Base-by-base conservation (phyloP, 148 eudicot species). In the Fagopyrum tataricum region DNA sequence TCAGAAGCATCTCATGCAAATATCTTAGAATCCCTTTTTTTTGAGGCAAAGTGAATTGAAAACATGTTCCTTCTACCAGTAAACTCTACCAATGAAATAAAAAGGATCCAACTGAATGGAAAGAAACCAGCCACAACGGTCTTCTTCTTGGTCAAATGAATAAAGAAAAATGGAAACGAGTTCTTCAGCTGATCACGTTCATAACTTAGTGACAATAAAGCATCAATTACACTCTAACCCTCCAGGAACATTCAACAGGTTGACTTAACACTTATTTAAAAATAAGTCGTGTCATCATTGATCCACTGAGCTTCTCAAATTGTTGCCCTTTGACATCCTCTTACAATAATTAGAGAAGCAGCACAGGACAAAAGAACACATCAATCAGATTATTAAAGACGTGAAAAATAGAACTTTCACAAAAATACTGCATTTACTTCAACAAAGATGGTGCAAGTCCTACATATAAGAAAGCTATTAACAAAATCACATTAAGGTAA, bases 121-220 rank as follows among this genome's bases (percentile, higher is more conserved):
- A 64, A 64, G 69, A 20, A 64, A 64, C 68, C 68, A 14, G 68
- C n/a, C 18, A 62, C n/a, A 62, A 62, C 14, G 68, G 6, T n/a
- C 68, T 13, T 31, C 68, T 12, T 31, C 42, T 62, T 62, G 42
- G 10, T 26, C n/a, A 62, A 62, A 37, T 4, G 14, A 62, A 14
- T 26, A 31, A 4, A 31, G n/a, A 31, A 31, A 62, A 59, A 3
- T 12, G 37, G 4, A 21, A 64, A 43, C 42, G 11, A 61, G 20
- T 31, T 64, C 20, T 64, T 64, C 69, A 64, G 43, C 42, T 6
- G 13, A 64, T 43, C 44, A 64, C 21, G 37, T 37, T 37, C 44
- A 37, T 64, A 37, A 64, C 15, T 64, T 8, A 39, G 69, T 37
- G 20, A 37, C 43, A 5, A 64, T 15, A 37, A 14, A 64, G 14